Percentiles rank a stretch among this genome's conserved stretches.
These are phyloP conservation scores for Chrysoporthe austroafricana DNA, from an alignment of 2,329 filamentous ascomycete genomes.

Conservation along the genomic window DNA sequence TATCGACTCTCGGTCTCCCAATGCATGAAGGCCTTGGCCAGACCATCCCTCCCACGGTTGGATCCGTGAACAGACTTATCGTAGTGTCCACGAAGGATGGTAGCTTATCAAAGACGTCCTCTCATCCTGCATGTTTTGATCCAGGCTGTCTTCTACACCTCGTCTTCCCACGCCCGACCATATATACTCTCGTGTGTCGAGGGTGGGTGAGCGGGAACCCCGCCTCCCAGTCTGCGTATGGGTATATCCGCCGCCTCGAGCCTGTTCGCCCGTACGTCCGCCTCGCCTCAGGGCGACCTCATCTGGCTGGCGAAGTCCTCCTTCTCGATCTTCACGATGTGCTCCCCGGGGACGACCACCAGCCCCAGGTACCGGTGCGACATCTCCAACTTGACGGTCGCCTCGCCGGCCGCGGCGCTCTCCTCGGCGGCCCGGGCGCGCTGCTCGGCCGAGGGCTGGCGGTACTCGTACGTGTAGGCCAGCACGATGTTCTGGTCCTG, in stretches of 20 bases:
- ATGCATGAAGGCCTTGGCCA: neutral
- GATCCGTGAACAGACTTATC: neutral
- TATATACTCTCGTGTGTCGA: neutral
- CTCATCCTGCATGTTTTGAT: too few species aligned
- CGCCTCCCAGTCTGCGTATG: neutral
- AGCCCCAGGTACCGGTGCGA: conserved; percentile 85
- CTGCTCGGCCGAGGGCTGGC: conserved; percentile 65
- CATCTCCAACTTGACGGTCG: conserved; percentile 68
- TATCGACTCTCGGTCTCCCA: neutral
- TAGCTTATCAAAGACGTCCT: too few species aligned
- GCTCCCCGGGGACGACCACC: conserved; percentile 83
- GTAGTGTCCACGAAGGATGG: neutral
- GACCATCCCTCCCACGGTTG: neutral
- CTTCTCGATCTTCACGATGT: conserved; percentile 86
- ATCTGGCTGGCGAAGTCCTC: conserved; percentile 72
- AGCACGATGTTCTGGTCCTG: conserved; percentile 91
- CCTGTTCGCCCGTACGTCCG: neutral
- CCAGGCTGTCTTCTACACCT: too few species aligned
- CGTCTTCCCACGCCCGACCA: too few species aligned
- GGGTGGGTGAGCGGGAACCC: neutral
- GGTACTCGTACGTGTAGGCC: conserved; percentile 85
- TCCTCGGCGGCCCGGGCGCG: conserved; percentile 46
- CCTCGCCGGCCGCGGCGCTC: conserved; percentile 40
- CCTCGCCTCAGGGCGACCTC: conserved; percentile 27
- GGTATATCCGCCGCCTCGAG: neutral